A percentile compares a stretch with the other conserved stretches of the same genome.
Conservation (phyloP, 331 rosid species). For the Ulmus americana region DNA sequence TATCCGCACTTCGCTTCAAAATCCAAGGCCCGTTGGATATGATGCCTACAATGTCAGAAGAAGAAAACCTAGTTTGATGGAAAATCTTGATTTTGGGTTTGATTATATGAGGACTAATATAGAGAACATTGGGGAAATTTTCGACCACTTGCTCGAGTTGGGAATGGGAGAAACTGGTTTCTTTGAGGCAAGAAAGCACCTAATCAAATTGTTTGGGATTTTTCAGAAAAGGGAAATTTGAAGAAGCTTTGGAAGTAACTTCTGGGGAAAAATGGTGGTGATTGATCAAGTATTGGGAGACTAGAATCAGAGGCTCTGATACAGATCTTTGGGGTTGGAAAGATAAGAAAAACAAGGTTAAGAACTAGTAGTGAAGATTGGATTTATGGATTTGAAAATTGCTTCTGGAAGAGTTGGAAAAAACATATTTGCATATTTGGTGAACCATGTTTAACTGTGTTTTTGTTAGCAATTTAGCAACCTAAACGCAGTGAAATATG, state of each 20-base stretch:
- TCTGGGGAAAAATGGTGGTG: slow-evolving; percentile 29
- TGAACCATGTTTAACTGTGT: slow-evolving; percentile 1
- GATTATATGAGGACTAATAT: slow-evolving; percentile 15
- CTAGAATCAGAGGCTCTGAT: slow-evolving; percentile 6
- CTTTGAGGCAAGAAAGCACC: slow-evolving; percentile 21
- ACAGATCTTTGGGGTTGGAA: not conserved
- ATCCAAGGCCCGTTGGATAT: slow-evolving; percentile 31
- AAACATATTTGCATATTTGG: not conserved
- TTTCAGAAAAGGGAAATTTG: slow-evolving; percentile 9
- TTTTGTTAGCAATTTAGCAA: too few species aligned
- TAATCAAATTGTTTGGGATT: slow-evolving; percentile 13
- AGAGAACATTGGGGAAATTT: slow-evolving; percentile 18
- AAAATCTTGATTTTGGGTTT: slow-evolving; percentile 36
- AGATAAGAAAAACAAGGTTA: slow-evolving; percentile 23
- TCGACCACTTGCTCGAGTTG: slow-evolving; percentile 26
- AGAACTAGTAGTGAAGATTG: slow-evolving; percentile 13
- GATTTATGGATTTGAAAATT: not conserved
- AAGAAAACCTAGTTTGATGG: slow-evolving; percentile 25
- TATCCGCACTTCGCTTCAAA: slow-evolving; percentile 8
- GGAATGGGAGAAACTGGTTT: slow-evolving; percentile 26
- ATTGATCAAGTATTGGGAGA: slow-evolving; percentile 26
- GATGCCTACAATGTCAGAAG: slow-evolving; percentile 26
- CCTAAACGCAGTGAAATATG: too few species aligned
- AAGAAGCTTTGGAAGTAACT: slow-evolving; percentile 29
- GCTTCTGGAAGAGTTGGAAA: slow-evolving; percentile 11